Evolutionary conservation across 176 grass and related monocot genomes (phyloP), one percentile per base, ranked within the genome.

Genomic region (Triticum urartu): DNA sequence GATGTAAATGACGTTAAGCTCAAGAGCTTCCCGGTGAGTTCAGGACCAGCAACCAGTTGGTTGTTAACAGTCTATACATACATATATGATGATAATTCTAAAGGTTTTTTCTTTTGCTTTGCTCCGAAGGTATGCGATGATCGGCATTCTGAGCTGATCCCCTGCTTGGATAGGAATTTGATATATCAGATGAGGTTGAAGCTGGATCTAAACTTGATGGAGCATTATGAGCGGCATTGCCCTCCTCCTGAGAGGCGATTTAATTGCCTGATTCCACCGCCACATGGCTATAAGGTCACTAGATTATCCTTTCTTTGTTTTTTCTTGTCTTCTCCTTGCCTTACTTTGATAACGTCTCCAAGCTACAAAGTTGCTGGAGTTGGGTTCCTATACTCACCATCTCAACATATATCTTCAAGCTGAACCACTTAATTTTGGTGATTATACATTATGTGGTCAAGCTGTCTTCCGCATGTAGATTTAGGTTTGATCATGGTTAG

Each of bases 121-220:
- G 68, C 17, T 85, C 26, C 32, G 73, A 78, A 98, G 96, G 93
- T 95, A 71, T 98, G 96, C 80, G 96, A 98, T 88, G 89, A 93
- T 68, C 79, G 87, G 74, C 89, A 98, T 92, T 98, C 95, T 81
- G 95, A 98, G 88, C 80, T 98, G 81, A 98, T 98, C 62, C 96
- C 96, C 33, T 98, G 96, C 92, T 86, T 98, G 84, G 96, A 98
- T 90, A 95, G 96, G 94, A 98, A 98, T 79, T 90, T 98, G 82
- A 95, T 98, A 91, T 98, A 94, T 86, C 96, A 98, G 86, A 98
- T 85, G 82, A 95, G 96, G 88, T 35, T 98, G 78, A 98, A 98
- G 75, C 90, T 98, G 72, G 96, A 98, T 91, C 91, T 98, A 86
- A 92, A 92, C 83, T 84, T 98, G 60, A 98, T 98, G 95, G 95